Conservation (phyloP, 2,329 filamentous ascomycete species). For the Diaporthe vaccinii region DNA sequence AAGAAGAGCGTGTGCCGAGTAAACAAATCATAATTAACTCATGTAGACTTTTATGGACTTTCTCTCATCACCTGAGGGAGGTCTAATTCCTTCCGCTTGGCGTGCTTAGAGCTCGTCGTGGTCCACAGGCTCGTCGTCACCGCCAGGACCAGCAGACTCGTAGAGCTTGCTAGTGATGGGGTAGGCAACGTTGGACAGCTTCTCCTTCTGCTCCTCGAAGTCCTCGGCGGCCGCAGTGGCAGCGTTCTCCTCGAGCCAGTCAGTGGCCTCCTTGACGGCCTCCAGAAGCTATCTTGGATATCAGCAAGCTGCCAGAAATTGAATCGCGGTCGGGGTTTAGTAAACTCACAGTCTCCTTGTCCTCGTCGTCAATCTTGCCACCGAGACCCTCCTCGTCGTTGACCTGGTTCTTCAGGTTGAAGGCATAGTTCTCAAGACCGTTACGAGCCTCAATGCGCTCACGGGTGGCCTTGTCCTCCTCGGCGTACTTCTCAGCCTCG, state of each 20-base stretch:
- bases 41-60: conserved; percentile 37
- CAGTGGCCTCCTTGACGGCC: conserved; percentile 94
- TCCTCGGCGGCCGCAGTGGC: conserved; percentile 89
- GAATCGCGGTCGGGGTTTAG: not conserved
- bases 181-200: conserved; percentile 95
- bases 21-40: conserved; percentile 38
- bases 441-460: conserved; percentile 98
- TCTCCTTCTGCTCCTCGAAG: conserved; percentile 99
- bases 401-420: conserved; percentile 99
- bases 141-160: conserved; percentile 71
- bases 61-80: conserved; percentile 4
- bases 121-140: conserved; percentile 75
- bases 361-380: conserved; percentile 98
- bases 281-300: conserved; percentile 76
- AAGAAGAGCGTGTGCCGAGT: conserved; percentile 32
- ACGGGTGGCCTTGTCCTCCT: conserved; percentile 98
- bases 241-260: conserved; percentile 97
- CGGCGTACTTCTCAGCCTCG: conserved; percentile 98
- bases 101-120: conserved; percentile 83
- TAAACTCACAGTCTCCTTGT: conserved; percentile 89
- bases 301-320: conserved; percentile 50
- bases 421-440: conserved; percentile 98
- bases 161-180: conserved; percentile 99
- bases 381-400: conserved; percentile 96
- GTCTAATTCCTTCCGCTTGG: not conserved